Evolutionary conservation across 2,329 filamentous ascomycete genomes (phyloP), one percentile per base, ranked within the genome.

Genomic region (Aspergillus awamori): DNA sequence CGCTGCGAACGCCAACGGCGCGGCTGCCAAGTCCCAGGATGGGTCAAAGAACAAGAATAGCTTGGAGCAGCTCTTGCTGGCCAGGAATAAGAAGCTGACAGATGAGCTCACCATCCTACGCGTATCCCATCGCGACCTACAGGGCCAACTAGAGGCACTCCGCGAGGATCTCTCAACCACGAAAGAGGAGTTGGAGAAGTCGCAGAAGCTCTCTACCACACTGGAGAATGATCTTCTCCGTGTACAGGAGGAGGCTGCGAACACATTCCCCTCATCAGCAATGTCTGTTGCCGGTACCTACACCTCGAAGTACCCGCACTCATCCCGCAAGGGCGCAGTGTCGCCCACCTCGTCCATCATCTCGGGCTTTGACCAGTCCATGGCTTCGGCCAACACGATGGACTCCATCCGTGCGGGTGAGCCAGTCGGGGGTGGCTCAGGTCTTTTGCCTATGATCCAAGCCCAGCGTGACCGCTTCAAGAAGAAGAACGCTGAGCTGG

Each of bases 321-420:
- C 90, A 41, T 85, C 90, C 53, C 86, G 87, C 69, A 87, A 90
- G 30, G 86, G 89, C 43, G 82, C 83, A 53, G 86, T 90, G 15
- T 98, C 95, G 2, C 96, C 95, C 0, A 98, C 95, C 1, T 98
- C 94, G 4, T 98, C 94, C 20, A 98, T 99, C 70, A 98, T 99
- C 70, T 97, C 93, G 62, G 95, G 95, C n/a, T 93, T 97, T 72
- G 91, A 96, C 71, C 88, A 90, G 22, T 84, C 86, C 47, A 81
- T 81, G 45, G 75, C 78, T 52, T 81, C 77, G 20, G 74, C 75
- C 38, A 80, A 79, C 39, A 82, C 81, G 13, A 79, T 89, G 66
- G 86, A 88, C 41, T 79, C 84, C 6, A 79, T 89, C 24, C 83
- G 86, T 33, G 84, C 83, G 2, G 90, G 92, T 51, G 86, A 88